A percentile compares a stretch with the other conserved stretches of the same genome.
These are phyloP conservation scores for Cercospora sesami DNA, from an alignment of 2,329 filamentous ascomycete genomes.

Conservation along the genomic window DNA sequence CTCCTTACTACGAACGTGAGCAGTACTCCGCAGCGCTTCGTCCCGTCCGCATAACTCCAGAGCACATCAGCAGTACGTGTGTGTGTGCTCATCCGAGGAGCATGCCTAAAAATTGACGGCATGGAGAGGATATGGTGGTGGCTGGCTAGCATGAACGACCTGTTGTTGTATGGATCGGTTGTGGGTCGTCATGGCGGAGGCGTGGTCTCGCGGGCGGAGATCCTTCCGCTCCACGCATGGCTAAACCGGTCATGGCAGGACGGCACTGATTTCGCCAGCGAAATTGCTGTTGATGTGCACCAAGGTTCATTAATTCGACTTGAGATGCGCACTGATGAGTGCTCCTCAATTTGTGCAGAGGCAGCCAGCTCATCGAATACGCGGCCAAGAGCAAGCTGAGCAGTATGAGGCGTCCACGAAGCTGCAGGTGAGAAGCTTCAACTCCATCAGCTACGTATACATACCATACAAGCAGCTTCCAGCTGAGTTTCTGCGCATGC, in stretches of 20 bases:
- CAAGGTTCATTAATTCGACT: background rate
- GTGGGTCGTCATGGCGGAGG: background rate
- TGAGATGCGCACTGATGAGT: background rate
- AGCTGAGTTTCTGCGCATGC: background rate
- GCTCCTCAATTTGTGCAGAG: background rate
- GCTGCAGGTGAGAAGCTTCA: slow-evolving; percentile 2
- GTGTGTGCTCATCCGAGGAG: background rate
- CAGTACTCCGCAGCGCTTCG: background rate
- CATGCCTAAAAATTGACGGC: background rate
- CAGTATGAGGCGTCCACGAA: background rate
- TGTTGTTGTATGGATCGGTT: background rate
- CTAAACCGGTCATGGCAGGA: background rate
- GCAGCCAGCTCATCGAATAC: background rate
- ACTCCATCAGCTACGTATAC: slow-evolving; percentile 3
- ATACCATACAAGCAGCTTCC: background rate
- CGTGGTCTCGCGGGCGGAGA: background rate
- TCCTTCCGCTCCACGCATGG: slow-evolving; percentile 1
- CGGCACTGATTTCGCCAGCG: background rate
- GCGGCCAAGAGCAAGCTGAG: background rate
- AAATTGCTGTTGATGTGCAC: background rate
- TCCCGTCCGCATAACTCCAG: background rate
- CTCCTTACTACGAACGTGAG: background rate
- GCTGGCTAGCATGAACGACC: background rate
- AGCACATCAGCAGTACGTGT: background rate
- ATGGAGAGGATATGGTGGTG: background rate